phyloP scores from a whole-genome alignment of 2,329 filamentous ascomycete genomes.

The Drechslerella coelobrocha region DNA sequence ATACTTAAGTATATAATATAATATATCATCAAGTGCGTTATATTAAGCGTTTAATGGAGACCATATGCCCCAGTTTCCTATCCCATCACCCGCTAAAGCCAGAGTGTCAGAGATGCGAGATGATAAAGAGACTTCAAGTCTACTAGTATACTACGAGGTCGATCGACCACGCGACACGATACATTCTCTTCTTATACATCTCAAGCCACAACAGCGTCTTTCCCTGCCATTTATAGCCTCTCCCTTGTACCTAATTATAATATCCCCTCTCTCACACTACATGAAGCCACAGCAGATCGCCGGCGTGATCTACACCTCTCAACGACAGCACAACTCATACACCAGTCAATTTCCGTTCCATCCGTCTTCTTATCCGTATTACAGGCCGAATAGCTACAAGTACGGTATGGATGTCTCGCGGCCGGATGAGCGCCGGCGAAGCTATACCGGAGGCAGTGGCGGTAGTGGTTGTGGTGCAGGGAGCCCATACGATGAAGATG shows the following conservation, averaged over 20 bases:
- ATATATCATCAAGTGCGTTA: conserved; percentile 15
- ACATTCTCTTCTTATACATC: not conserved
- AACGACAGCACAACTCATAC: conserved; percentile 13
- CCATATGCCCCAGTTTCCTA: conserved; percentile 30
- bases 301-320: conserved; percentile 38
- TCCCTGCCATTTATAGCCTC: not conserved
- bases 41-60: conserved; percentile 50
- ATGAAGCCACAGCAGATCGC: conserved; percentile 46
- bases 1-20: not conserved
- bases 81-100: conserved; percentile 12
- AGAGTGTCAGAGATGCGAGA: conserved; percentile 6
- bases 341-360: conserved; percentile 15
- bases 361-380: conserved; percentile 30
- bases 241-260: not conserved
- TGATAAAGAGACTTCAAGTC: not conserved
- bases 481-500: conserved; percentile 33
- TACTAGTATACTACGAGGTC: not conserved
- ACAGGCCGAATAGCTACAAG: conserved; percentile 25
- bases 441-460: not conserved
- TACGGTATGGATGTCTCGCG: conserved; percentile 19
- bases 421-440: not conserved
- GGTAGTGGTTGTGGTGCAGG: not conserved
- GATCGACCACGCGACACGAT: not conserved
- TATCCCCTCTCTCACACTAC: not conserved
- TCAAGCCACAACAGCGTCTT: not conserved